Conservation (phyloP, 371 early-diverging fungal genomes). For the Rhizopus sp. region DNA sequence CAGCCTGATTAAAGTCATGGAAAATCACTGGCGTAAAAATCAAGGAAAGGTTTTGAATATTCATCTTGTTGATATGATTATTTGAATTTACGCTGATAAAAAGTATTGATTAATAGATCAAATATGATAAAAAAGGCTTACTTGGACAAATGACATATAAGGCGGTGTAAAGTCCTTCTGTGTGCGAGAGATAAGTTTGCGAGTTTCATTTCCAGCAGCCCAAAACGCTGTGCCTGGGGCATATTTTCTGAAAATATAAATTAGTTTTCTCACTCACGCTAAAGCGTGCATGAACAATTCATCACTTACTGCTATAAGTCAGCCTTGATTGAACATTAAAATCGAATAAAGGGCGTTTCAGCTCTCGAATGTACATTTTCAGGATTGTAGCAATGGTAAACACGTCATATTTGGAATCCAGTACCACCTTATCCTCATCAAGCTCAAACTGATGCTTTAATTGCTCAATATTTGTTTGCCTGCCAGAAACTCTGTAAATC, state of each 20-base stretch:
- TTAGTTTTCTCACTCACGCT: background rate
- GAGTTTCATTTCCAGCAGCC: constrained; percentile 32
- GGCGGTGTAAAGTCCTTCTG: constrained; percentile 50
- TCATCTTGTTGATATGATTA: constrained; percentile 48
- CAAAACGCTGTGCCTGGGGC: constrained; percentile 32
- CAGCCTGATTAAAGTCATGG: constrained; percentile 47
- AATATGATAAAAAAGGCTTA: constrained; percentile 26
- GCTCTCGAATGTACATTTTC: constrained; percentile 65
- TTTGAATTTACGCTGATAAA: constrained; percentile 34
- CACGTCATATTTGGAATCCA: constrained; percentile 52
- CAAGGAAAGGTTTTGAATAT: constrained; percentile 43
- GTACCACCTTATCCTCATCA: constrained; percentile 48
- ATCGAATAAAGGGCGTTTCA: constrained; percentile 63
- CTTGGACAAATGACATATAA: constrained; percentile 57
- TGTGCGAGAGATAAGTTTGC: constrained; percentile 48
- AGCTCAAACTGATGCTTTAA: constrained; percentile 57
- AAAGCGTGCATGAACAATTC: background rate
- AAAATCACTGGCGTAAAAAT: constrained; percentile 53
- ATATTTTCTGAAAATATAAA: constrained; percentile 9
- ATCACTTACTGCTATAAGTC: constrained; percentile 53
- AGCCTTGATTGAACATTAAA: constrained; percentile 53
- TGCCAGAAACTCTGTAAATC: constrained; percentile 72
- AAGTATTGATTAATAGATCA: background rate
- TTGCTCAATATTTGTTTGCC: constrained; percentile 58
- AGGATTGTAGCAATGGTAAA: constrained; percentile 63